Percentiles rank a stretch among this genome's conserved stretches.
phyloP scores from a whole-genome alignment of 2,329 filamentous ascomycete genomes.

The Eutypella sp. region DNA sequence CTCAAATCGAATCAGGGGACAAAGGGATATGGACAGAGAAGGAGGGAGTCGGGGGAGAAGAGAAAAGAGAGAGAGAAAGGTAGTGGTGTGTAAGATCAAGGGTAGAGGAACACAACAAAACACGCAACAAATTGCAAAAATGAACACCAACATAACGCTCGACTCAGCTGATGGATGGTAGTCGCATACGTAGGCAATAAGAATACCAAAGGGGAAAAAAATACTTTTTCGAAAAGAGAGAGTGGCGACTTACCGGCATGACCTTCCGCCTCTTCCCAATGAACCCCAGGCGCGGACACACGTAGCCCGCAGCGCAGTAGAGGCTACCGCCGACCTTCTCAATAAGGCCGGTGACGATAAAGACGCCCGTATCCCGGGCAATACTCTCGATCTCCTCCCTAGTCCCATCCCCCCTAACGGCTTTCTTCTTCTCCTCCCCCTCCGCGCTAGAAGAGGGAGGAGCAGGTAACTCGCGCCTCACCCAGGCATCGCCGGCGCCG shows the following conservation, averaged over 20 bases:
- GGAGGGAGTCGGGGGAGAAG: too few species aligned
- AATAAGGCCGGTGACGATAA: conserved; percentile 74
- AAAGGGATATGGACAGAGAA: too few species aligned
- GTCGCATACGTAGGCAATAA: background rate
- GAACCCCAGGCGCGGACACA: conserved; percentile 67
- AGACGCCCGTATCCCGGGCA: conserved; percentile 72
- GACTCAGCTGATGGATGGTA: too few species aligned
- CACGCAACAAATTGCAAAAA: too few species aligned
- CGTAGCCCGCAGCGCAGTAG: conserved; percentile 79
- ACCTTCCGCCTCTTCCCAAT: conserved; percentile 88
- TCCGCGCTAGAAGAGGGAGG: too few species aligned
- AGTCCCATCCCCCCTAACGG: conserved; percentile 63
- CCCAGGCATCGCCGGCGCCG: conserved; percentile 70
- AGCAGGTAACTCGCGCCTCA: conserved; percentile 57
- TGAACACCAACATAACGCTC: too few species aligned
- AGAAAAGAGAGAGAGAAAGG: too few species aligned
- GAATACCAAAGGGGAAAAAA: background rate
- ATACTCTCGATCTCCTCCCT: conserved; percentile 74
- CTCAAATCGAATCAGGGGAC: too few species aligned
- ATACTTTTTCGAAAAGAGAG: conserved; percentile 3
- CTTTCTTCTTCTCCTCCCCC: conserved; percentile 31
- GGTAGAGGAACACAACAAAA: too few species aligned
- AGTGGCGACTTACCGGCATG: conserved; percentile 61
- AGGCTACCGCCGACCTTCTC: conserved; percentile 77
- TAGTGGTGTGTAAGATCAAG: too few species aligned